Evolutionary conservation across 768 basidiomycete species (phyloP).

Genomic region (Lactifluus pinguis): DNA sequence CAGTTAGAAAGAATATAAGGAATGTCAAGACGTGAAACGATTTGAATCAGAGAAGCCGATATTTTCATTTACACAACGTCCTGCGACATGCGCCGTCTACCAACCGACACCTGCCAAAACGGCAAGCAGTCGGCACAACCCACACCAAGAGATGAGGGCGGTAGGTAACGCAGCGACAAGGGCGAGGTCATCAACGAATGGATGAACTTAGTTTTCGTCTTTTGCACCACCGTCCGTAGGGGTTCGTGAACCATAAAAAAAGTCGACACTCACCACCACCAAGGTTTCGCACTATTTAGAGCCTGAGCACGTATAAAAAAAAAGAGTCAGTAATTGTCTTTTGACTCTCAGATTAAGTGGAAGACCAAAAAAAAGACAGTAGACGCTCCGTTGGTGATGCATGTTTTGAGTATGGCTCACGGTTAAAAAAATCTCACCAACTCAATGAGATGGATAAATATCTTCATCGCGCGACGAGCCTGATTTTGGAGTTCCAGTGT

Average conservation of each 20-base stretch:
- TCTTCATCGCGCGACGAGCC: slow-evolving; percentile 17
- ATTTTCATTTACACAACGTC: slow-evolving; percentile 17
- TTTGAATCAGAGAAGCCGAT: slow-evolving; percentile 20
- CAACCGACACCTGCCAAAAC: slow-evolving; percentile 15
- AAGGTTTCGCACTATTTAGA: background rate
- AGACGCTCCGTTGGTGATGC: slow-evolving; percentile 22
- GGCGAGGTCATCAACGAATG: slow-evolving; percentile 20
- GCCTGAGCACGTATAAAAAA: background rate
- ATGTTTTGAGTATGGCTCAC: slow-evolving; percentile 22
- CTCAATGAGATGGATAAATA: slow-evolving; percentile 19
- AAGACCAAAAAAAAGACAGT: background rate
- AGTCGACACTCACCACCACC: background rate
- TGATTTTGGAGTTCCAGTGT: background rate
- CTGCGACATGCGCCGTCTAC: background rate
- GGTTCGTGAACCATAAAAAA: background rate
- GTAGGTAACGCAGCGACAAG: slow-evolving; percentile 1
- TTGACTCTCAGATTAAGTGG: background rate
- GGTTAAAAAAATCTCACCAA: slow-evolving; percentile 16
- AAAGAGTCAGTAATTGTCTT: background rate
- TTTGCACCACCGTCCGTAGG: background rate
- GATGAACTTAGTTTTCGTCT: slow-evolving; percentile 21
- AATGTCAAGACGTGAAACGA: background rate
- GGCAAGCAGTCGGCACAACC: slow-evolving; percentile 7
- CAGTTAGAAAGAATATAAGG: background rate
- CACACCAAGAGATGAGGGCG: slow-evolving; percentile 5